These are phyloP conservation scores for Terfezia claveryi DNA, from an alignment of 495 filamentous ascomycete species.

Conservation along the genomic window DNA sequence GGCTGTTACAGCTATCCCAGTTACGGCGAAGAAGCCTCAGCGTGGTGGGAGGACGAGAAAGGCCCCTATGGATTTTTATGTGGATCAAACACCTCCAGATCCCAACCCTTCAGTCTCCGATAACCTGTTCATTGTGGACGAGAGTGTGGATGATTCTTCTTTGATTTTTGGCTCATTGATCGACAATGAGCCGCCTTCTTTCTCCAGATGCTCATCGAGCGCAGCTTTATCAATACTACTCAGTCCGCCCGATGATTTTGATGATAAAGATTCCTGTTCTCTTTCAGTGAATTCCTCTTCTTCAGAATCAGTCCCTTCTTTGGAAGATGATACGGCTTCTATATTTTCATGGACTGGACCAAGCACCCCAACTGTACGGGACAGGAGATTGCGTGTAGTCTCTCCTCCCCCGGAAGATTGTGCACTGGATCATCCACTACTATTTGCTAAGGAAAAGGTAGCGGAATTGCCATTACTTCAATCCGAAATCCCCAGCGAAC, in stretches of 20 bases:
- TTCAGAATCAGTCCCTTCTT: constrained; percentile 38
- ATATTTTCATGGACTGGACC: constrained; percentile 16
- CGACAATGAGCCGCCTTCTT: constrained; percentile 6
- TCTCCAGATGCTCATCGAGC: constrained; percentile 10
- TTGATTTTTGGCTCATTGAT: constrained; percentile 3
- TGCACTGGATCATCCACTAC: constrained; percentile 33
- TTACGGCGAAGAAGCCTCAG: constrained; percentile 6
- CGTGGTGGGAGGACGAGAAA: constrained; percentile 17
- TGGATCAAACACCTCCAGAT: constrained; percentile 8
- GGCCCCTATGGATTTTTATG: constrained; percentile 8
- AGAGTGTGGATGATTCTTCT: neutral
- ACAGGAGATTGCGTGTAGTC: neutral
- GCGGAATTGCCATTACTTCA: constrained; percentile 14
- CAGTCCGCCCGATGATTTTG: constrained; percentile 32
- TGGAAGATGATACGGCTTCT: constrained; percentile 28
- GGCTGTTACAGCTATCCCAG: constrained; percentile 35
- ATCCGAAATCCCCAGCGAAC: constrained; percentile 15
- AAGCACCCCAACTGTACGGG: constrained; percentile 16
- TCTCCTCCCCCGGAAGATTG: constrained; percentile 31
- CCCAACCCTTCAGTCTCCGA: neutral
- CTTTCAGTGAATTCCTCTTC: constrained; percentile 30
- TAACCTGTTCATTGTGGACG: neutral
- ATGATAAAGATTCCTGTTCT: constrained; percentile 25
- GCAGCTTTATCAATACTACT: constrained; percentile 25
- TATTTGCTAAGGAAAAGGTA: constrained; percentile 20